Evolutionary conservation across 2,329 filamentous ascomycete species (phyloP).

Genomic region (Fusarium siculi): DNA sequence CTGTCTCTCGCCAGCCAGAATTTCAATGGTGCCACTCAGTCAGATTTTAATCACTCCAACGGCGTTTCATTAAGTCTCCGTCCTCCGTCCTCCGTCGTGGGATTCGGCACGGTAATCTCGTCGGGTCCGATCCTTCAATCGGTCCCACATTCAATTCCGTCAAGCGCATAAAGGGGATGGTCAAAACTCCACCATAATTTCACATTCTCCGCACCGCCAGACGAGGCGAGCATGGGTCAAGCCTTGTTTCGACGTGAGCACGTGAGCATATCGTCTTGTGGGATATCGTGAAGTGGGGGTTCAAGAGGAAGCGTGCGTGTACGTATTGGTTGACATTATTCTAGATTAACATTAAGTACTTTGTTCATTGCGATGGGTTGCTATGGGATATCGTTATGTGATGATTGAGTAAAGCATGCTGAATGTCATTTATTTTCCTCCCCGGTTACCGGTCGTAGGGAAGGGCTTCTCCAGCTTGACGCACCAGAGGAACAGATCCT

Average conservation of each 20-base stretch:
- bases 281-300: not conserved
- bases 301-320: not conserved
- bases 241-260: not conserved
- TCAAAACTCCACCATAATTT: conserved; percentile 5
- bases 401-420: not conserved
- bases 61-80: not conserved
- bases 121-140: not conserved
- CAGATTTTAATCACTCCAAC: not conserved
- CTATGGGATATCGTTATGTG: conserved; percentile 1
- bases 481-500: conserved; percentile 73
- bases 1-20: not conserved
- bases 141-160: not conserved
- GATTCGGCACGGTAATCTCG: not conserved
- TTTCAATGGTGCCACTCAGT: not conserved
- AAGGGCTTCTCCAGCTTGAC: conserved; percentile 72
- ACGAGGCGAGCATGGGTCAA: not conserved
- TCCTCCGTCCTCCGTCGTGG: not conserved
- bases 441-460: conserved; percentile 56
- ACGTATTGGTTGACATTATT: not conserved
- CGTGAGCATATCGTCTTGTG: not conserved
- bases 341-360: conserved; percentile 6
- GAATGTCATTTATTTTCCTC: conserved; percentile 18
- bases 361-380: not conserved
- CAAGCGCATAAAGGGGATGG: not conserved
- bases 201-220: not conserved